Conservation (phyloP, 176 grass and related monocot species). For the Lolium perenne region DNA sequence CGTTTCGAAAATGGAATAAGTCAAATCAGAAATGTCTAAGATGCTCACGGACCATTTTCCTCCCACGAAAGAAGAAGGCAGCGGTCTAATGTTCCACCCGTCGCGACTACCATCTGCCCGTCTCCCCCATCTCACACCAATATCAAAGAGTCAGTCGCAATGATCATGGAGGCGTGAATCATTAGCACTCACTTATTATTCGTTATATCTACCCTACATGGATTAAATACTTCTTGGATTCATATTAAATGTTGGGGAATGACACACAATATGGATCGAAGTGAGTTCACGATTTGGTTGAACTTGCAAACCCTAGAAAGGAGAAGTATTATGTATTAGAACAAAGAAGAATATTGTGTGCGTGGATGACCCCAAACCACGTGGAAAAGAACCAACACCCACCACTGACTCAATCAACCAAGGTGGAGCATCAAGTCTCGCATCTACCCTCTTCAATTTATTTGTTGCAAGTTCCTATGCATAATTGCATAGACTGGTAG, state of each 20-base stretch:
- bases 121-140: too few species aligned
- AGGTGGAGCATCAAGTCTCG: constrained; percentile 38
- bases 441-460: not conserved
- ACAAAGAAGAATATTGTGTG: not conserved
- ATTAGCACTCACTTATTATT: too few species aligned
- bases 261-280: not conserved
- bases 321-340: not conserved
- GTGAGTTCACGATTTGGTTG: not conserved
- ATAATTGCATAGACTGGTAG: not conserved
- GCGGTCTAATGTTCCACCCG: too few species aligned
- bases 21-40: too few species aligned
- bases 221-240: not conserved
- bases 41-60: too few species aligned
- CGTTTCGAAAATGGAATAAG: too few species aligned
- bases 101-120: too few species aligned
- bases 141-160: too few species aligned
- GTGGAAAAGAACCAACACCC: constrained; percentile 47
- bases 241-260: fast-evolving
- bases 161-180: too few species aligned
- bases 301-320: not conserved
- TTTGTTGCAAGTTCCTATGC: not conserved
- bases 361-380: constrained; percentile 32
- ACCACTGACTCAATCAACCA: constrained; percentile 17
- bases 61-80: too few species aligned
- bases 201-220: too few species aligned